These are phyloP conservation scores for Castanea sativa DNA, from an alignment of 306 rosid genomes.

Conservation along the genomic window DNA sequence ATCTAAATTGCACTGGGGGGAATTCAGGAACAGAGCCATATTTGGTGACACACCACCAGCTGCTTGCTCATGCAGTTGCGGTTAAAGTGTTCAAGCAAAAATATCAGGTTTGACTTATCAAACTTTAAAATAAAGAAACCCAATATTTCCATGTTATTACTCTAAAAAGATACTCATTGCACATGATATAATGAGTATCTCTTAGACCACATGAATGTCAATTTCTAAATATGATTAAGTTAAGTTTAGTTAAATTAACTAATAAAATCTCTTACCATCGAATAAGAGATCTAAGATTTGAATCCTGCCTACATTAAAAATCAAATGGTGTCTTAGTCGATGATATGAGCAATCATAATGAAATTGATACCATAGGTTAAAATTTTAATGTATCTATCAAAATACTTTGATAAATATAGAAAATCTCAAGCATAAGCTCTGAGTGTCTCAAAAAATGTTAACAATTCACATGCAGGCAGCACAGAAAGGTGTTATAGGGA, in stretches of 20 bases:
- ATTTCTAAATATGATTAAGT: neutral
- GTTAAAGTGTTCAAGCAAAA: slow-evolving; percentile 44
- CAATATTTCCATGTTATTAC: neutral
- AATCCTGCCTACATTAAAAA: no score
- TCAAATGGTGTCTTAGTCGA: no score
- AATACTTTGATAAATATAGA: no score
- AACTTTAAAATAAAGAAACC: no score
- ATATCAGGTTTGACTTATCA: slow-evolving; percentile 40
- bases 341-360: no score
- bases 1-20: slow-evolving; percentile 54
- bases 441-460: no score
- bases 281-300: no score
- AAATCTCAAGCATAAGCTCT: no score
- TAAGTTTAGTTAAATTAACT: no score
- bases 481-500: slow-evolving; percentile 64
- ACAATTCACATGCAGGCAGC: slow-evolving; percentile 27
- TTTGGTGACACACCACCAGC: slow-evolving; percentile 48
- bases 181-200: neutral
- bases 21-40: slow-evolving; percentile 70
- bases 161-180: neutral
- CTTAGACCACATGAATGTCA: neutral
- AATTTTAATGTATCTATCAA: no score
- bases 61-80: slow-evolving; percentile 68
- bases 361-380: no score
- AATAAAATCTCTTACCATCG: no score